A percentile compares a stretch with the other conserved stretches of the same genome.
phyloP scores from a whole-genome alignment of 163 green algal species.

The Volvox carteri region DNA sequence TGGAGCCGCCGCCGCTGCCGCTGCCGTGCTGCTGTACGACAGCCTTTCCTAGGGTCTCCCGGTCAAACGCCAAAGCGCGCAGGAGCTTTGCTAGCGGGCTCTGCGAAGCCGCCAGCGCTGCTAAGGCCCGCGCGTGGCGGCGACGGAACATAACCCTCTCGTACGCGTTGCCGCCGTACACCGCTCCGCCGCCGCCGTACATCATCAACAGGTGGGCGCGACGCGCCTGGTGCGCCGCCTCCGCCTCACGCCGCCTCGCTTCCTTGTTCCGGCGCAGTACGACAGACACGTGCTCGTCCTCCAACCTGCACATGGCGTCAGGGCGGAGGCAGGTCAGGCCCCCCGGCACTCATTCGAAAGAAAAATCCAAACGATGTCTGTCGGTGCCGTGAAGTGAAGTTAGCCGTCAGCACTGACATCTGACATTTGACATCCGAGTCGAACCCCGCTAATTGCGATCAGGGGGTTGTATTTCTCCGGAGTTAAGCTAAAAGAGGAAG shows the following conservation, averaged over 20 bases:
- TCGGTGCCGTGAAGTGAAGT: no score
- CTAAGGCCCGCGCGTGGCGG: slow-evolving; percentile 14
- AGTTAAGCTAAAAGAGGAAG: no score
- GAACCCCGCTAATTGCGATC: no score
- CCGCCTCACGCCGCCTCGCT: slow-evolving; percentile 12
- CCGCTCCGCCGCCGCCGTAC: slow-evolving; percentile 13
- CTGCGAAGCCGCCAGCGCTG: neutral
- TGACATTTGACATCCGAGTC: no score
- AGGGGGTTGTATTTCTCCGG: no score
- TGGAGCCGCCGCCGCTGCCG: neutral
- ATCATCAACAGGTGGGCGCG: neutral
- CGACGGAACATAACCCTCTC: slow-evolving; percentile 19
- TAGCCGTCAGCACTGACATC: no score
- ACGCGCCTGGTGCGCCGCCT: neutral
- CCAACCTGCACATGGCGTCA: no score
- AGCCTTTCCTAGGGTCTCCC: neutral
- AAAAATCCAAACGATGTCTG: no score
- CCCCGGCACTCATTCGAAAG: no score
- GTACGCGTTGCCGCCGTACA: slow-evolving; percentile 12
- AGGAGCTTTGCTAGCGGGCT: slow-evolving; percentile 8
- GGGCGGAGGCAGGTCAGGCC: neutral
- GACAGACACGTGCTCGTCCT: slow-evolving; percentile 8
- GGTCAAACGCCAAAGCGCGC: neutral
- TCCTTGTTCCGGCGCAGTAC: slow-evolving; percentile 34
- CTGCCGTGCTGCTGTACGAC: neutral